Conservation (phyloP, 2,329 filamentous ascomycete species). For the Knufia fluminis region DNA sequence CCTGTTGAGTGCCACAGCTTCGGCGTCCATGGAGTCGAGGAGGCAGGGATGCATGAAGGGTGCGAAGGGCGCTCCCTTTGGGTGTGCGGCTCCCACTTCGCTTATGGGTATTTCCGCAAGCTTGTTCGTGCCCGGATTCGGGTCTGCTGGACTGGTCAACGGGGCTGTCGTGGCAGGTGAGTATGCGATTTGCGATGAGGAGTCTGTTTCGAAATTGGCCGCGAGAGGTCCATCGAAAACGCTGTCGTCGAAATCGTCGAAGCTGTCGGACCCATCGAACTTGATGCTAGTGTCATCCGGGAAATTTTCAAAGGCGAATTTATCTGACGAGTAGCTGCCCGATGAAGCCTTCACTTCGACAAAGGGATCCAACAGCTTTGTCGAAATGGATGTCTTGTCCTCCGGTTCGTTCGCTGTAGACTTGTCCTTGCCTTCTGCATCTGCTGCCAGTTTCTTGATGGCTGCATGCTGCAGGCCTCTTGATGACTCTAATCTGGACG, state of each 20-base stretch:
- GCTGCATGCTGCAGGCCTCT: background rate
- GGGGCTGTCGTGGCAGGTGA: background rate
- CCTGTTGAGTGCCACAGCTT: background rate
- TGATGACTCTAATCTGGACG: too few relatives aligned
- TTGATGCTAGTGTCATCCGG: background rate
- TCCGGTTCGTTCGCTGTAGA: too few relatives aligned
- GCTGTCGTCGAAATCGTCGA: slow-evolving; percentile 9
- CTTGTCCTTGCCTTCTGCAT: too few relatives aligned
- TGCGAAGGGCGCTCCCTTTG: slow-evolving; percentile 1
- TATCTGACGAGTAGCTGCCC: background rate
- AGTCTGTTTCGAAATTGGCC: background rate
- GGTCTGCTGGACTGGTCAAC: background rate
- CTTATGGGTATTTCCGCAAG: background rate
- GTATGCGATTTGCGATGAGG: background rate
- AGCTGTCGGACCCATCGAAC: too few relatives aligned
- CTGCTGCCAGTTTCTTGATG: too few relatives aligned
- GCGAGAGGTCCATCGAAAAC: background rate
- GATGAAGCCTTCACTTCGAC: background rate
- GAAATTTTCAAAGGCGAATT: background rate
- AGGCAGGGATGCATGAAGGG: slow-evolving; percentile 9
- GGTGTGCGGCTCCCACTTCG: background rate
- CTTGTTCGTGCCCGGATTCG: background rate
- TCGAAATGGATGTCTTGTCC: background rate
- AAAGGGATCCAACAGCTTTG: background rate
- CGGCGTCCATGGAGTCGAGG: background rate